Evolutionary conservation across 2,329 filamentous ascomycete genomes (phyloP).

Genomic region (Xylogone sp.): DNA sequence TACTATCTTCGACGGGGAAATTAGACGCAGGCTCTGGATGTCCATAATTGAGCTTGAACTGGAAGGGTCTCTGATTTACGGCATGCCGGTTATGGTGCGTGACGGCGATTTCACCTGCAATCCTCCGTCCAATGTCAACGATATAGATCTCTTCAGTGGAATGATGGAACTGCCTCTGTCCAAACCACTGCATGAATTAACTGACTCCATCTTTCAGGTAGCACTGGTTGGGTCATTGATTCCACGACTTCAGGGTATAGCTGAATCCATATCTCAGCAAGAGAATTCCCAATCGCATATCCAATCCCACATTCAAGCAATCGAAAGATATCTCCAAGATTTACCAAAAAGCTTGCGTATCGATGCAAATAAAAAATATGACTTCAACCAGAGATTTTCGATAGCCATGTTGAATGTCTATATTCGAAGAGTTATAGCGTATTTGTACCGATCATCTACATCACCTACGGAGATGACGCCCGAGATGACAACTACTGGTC

Average conservation of each 20-base stretch:
- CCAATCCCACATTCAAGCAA: slow-evolving; percentile 1
- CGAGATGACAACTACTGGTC: slow-evolving; percentile 7
- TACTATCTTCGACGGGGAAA: slow-evolving; percentile 44
- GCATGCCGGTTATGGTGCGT: slow-evolving; percentile 44
- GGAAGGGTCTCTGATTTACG: slow-evolving; percentile 46
- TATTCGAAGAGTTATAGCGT: slow-evolving; percentile 8
- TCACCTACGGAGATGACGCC: slow-evolving; percentile 1
- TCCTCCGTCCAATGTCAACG: slow-evolving; percentile 44
- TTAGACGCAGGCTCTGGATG: slow-evolving; percentile 52
- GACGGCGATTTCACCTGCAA: slow-evolving; percentile 43
- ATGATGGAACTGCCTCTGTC: slow-evolving; percentile 13
- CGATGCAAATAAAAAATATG: not conserved
- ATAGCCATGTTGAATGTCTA: slow-evolving; percentile 8
- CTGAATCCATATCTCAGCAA: not conserved
- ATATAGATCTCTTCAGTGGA: slow-evolving; percentile 25
- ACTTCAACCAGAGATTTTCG: slow-evolving; percentile 1
- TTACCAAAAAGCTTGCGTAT: not conserved
- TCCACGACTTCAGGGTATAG: slow-evolving; percentile 6
- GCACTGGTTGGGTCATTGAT: slow-evolving; percentile 4
- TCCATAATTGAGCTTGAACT: slow-evolving; percentile 51
- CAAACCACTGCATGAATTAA: slow-evolving; percentile 8
- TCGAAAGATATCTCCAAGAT: slow-evolving; percentile 3
- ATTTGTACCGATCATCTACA: slow-evolving; percentile 7
- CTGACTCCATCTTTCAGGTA: slow-evolving; percentile 10
- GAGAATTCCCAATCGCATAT: slow-evolving; percentile 1